Evolutionary conservation across 2,329 filamentous ascomycete species (phyloP), one percentile per base, ranked within the genome.

Genomic region (Drechslerella coelobrocha): DNA sequence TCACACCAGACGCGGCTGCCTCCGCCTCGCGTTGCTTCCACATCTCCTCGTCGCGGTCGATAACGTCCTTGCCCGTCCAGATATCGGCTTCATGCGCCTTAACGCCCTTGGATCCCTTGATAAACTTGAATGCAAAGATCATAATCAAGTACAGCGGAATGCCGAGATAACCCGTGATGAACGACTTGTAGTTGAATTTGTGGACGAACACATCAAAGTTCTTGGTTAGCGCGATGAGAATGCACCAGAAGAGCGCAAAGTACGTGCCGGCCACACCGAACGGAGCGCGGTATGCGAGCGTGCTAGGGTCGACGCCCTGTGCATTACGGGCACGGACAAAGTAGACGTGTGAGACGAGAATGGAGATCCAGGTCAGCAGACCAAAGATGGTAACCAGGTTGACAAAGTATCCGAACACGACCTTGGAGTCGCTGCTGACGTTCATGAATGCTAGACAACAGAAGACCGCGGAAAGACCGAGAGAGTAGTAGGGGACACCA

Each of bases 171-270:
- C 88, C 88, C 0, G 88, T 91, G 78, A 92, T 85, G 79, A 92
- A 92, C 75, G 84, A 87, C 81, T 89, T 87, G 82, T 89, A 89
- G 78, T 89, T 85, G 73, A 90, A 90, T 54, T 81, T 81, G 57
- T 82, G 82, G 1, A 85, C 82, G 78, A 94, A 94, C 68, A 89
- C 87, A 61, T 85, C 83, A 79, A 86, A 94, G 82, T 91, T 92
- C 84, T 94, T 95, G 76, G 90, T 93, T 55, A 95, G 77, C 1
- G 88, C 85, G 72, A 94, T 89, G 31, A 94, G 77, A 76, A 84
- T 82, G 79, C 89, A 91, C 80, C 91, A 87, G 76, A 82, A 81
- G 1, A 94, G 82, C 0, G 88, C 88, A 68, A 81, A 81, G 76
- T 86, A 86, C 0, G 88, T 91, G 9, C 90, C 91, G 72, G 78